These are phyloP conservation scores for Aspergillus unguis DNA, from an alignment of 2,329 filamentous ascomycete species.

Conservation along the genomic window DNA sequence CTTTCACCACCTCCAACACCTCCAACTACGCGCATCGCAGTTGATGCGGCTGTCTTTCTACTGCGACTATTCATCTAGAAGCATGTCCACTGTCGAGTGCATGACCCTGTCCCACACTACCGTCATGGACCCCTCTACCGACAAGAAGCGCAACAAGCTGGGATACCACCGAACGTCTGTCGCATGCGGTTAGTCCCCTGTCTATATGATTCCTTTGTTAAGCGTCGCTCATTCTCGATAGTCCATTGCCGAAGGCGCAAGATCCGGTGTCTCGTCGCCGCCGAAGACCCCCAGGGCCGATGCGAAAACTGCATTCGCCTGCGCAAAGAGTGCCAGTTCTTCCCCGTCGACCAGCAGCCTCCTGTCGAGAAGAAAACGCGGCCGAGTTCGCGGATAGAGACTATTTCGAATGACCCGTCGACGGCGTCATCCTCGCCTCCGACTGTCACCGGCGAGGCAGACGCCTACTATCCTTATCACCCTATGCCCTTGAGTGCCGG, in stretches of 20 bases:
- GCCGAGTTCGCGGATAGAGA: slow-evolving; percentile 44
- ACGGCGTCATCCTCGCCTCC: slow-evolving; percentile 50
- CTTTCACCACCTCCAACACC: neutral
- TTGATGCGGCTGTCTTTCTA: slow-evolving; percentile 27
- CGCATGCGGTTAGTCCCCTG: slow-evolving; percentile 75
- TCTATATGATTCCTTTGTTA: neutral
- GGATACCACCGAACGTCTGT: slow-evolving; percentile 94
- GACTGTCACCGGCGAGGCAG: slow-evolving; percentile 29
- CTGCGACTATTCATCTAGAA: slow-evolving; percentile 22
- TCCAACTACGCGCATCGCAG: neutral
- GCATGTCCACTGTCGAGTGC: slow-evolving; percentile 38
- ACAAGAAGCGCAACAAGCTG: slow-evolving; percentile 82
- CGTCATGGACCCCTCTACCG: slow-evolving; percentile 45
- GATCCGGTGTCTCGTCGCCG: slow-evolving; percentile 80
- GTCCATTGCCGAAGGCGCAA: slow-evolving; percentile 90
- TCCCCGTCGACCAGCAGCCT: slow-evolving; percentile 76
- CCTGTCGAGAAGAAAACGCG: slow-evolving; percentile 49
- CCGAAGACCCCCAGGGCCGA: slow-evolving; percentile 68
- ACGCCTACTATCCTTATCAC: slow-evolving; percentile 37
- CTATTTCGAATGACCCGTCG: slow-evolving; percentile 44
- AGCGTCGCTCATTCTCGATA: slow-evolving; percentile 40
- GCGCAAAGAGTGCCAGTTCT: slow-evolving; percentile 93
- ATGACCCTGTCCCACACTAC: slow-evolving; percentile 32
- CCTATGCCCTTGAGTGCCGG: slow-evolving; percentile 33
- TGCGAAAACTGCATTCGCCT: slow-evolving; percentile 91